These are phyloP conservation scores for Hypoxylon sp. DNA, from an alignment of 2,329 filamentous ascomycete genomes.

Conservation along the genomic window DNA sequence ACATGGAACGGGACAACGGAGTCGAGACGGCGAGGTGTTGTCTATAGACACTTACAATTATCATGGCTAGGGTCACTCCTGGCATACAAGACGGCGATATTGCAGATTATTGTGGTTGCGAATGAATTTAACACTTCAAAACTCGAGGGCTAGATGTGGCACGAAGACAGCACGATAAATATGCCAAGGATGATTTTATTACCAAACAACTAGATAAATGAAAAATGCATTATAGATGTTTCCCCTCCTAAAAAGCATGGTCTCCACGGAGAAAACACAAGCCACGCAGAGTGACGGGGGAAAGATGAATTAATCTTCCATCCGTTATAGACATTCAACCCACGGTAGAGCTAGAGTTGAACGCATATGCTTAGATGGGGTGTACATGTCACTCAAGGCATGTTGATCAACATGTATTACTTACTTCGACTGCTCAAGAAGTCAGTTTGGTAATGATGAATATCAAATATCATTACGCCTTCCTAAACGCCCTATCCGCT, in stretches of 20 bases:
- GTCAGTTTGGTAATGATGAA: neutral
- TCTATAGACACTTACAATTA: no score
- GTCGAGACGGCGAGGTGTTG: no score
- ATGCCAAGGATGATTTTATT: neutral
- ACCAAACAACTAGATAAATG: slow-evolving; percentile 2
- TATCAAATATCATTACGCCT: slow-evolving; percentile 5
- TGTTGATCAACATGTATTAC: no score
- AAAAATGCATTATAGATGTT: slow-evolving; percentile 44
- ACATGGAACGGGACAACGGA: no score
- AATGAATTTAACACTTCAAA: no score
- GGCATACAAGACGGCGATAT: no score
- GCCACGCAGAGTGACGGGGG: slow-evolving; percentile 62
- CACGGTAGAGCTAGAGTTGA: slow-evolving; percentile 59
- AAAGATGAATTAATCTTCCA: slow-evolving; percentile 57
- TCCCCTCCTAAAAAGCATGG: slow-evolving; percentile 58
- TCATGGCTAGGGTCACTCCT: no score
- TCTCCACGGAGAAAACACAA: slow-evolving; percentile 58
- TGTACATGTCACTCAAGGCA: no score
- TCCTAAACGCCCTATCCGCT: slow-evolving; percentile 20
- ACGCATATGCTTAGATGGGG: slow-evolving; percentile 64
- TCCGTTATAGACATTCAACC: slow-evolving; percentile 63
- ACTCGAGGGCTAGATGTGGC: no score
- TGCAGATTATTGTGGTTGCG: no score
- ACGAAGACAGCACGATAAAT: neutral
- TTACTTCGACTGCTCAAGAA: no score